These are phyloP conservation scores for Aaosphaeria pasadenensis DNA, from an alignment of 2,329 filamentous ascomycete species.

Conservation along the genomic window DNA sequence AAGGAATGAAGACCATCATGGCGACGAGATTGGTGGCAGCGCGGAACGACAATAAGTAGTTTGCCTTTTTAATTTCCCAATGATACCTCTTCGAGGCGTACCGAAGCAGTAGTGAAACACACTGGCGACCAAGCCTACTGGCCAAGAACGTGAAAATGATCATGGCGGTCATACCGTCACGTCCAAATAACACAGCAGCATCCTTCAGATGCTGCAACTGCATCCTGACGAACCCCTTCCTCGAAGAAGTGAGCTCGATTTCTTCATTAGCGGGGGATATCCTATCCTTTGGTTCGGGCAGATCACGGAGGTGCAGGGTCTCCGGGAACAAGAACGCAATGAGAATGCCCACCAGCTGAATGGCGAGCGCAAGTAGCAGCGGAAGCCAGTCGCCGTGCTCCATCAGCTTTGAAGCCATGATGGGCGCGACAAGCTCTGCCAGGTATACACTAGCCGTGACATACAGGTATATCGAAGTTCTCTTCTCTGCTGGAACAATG, in stretches of 20 bases:
- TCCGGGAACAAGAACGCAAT: slow-evolving; percentile 31
- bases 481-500: slow-evolving; percentile 46
- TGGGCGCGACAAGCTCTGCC: slow-evolving; percentile 31
- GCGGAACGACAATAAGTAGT: slow-evolving; percentile 44
- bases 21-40: slow-evolving; percentile 48
- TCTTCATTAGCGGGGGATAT: slow-evolving; percentile 2
- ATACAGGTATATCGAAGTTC: slow-evolving; percentile 23
- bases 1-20: slow-evolving; percentile 46
- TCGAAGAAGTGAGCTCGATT: slow-evolving; percentile 15
- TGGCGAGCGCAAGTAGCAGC: slow-evolving; percentile 40
- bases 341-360: slow-evolving; percentile 23
- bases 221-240: slow-evolving; percentile 20
- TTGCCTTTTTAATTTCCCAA: slow-evolving; percentile 45
- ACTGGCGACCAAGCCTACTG: slow-evolving; percentile 48
- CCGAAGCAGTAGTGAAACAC: slow-evolving; percentile 47
- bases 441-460: slow-evolving; percentile 29
- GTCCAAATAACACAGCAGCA: slow-evolving; percentile 39
- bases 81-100: slow-evolving; percentile 52
- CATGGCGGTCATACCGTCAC: slow-evolving; percentile 42
- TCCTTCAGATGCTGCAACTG: slow-evolving; percentile 35
- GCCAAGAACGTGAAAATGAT: slow-evolving; percentile 45
- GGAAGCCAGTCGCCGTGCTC: slow-evolving; percentile 31
- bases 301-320: slow-evolving; percentile 32
- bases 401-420: slow-evolving; percentile 32
- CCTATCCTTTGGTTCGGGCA: slow-evolving; percentile 20